Percentiles rank a stretch among this genome's conserved stretches.
phyloP scores from a whole-genome alignment of 805 yeast species.

The Spencermartinsiella europaea region DNA sequence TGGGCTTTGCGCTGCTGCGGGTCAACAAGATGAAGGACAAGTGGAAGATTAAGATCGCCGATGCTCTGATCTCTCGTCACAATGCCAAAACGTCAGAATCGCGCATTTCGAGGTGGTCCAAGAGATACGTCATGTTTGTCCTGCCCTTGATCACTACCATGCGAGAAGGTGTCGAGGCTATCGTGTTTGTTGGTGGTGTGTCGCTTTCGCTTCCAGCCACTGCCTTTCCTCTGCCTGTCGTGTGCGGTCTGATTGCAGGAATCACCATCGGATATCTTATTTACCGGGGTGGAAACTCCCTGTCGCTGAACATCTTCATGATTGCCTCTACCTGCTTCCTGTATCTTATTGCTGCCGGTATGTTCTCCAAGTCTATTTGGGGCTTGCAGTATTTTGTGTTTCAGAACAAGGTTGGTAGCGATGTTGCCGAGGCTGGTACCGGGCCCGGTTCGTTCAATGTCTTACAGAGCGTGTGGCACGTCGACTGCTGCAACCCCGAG shows the following conservation, averaged over 20 bases:
- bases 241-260: constrained; percentile 81
- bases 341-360: constrained; percentile 84
- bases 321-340: constrained; percentile 80
- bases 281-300: constrained; percentile 73
- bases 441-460: constrained; percentile 95
- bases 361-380: constrained; percentile 92
- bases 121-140: constrained; percentile 76
- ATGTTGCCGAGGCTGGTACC: constrained; percentile 83
- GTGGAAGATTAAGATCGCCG: constrained; percentile 92
- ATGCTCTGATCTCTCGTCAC: constrained; percentile 55
- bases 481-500: constrained; percentile 94
- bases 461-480: constrained; percentile 79
- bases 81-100: constrained; percentile 30
- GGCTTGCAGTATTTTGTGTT: constrained; percentile 65
- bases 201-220: constrained; percentile 60
- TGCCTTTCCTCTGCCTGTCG: constrained; percentile 91
- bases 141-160: constrained; percentile 84
- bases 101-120: constrained; percentile 6
- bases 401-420: constrained; percentile 75
- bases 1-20: constrained; percentile 96
- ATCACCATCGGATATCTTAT: constrained; percentile 57
- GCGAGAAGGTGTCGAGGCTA: constrained; percentile 96
- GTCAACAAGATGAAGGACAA: constrained; percentile 92
- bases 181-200: constrained; percentile 92
- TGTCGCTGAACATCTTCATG: constrained; percentile 79